Conservation (phyloP, 306 rosid species). For the Chamaecrista fasciculata region DNA sequence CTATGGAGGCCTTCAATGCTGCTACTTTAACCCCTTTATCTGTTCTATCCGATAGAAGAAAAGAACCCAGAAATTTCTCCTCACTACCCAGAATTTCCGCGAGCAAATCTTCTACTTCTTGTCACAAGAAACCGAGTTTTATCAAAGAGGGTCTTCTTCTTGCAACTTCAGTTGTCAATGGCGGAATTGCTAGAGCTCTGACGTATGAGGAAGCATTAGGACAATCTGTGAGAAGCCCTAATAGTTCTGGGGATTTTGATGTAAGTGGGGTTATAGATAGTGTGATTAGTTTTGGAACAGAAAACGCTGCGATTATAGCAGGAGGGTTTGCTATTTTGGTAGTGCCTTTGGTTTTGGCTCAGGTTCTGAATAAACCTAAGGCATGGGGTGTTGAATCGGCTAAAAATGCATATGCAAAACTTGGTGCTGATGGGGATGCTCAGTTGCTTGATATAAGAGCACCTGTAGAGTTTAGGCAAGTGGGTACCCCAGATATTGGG, state of each 20-base stretch:
- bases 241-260: slow-evolving; percentile 48
- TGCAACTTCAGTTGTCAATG: slow-evolving; percentile 53
- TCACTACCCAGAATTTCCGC: slow-evolving; percentile 37
- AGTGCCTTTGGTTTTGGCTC: slow-evolving; percentile 72
- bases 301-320: slow-evolving; percentile 67
- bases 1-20: slow-evolving; percentile 98
- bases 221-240: slow-evolving; percentile 33
- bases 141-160: slow-evolving; percentile 48
- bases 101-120: slow-evolving; percentile 40
- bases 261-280: slow-evolving; percentile 50
- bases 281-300: slow-evolving; percentile 53
- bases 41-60: slow-evolving; percentile 60
- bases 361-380: slow-evolving; percentile 68
- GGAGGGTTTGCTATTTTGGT: slow-evolving; percentile 76
- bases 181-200: slow-evolving; percentile 62
- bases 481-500: slow-evolving; percentile 70
- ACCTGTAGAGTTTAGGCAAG: slow-evolving; percentile 56
- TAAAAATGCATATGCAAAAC: slow-evolving; percentile 69
- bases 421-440: slow-evolving; percentile 69
- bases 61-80: slow-evolving; percentile 54
- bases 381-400: slow-evolving; percentile 91
- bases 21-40: slow-evolving; percentile 75
- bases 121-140: slow-evolving; percentile 30
- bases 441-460: slow-evolving; percentile 86
- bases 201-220: slow-evolving; percentile 79